Conservation (phyloP, 106 monocot species). For the Allium sativum region DNA sequence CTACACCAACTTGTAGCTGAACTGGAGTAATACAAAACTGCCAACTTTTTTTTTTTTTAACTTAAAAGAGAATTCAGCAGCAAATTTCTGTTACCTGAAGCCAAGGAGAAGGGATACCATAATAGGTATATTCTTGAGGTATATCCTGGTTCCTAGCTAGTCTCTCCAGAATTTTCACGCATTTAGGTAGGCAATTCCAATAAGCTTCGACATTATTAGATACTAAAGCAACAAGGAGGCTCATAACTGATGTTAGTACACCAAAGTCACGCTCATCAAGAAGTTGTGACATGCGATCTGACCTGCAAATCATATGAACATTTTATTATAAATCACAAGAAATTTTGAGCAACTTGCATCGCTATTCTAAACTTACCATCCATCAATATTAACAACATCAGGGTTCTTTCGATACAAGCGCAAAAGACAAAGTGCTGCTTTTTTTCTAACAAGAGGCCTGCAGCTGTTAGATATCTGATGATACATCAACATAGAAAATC, state of each 20-base stretch:
- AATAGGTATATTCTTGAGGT: constrained; percentile 95
- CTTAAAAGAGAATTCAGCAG: no score
- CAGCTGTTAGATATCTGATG: constrained; percentile 87
- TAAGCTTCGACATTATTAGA: constrained; percentile 83
- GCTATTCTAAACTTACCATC: constrained; percentile 44
- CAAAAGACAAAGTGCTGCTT: constrained; percentile 96
- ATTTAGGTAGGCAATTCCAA: constrained; percentile 99
- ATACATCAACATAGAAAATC: not conserved
- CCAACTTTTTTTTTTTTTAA: no score
- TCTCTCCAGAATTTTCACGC: constrained; percentile 86
- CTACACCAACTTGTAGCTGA: no score
- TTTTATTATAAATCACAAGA: constrained; percentile 1
- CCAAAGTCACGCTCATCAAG: constrained; percentile 97
- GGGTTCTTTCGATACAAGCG: constrained; percentile 91
- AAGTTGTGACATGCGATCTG: constrained; percentile 95
- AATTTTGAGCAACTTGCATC: not conserved
- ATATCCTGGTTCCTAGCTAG: constrained; percentile 86
- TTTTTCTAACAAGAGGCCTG: constrained; percentile 93
- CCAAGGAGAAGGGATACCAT: constrained; percentile 99
- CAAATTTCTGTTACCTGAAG: constrained; percentile 51
- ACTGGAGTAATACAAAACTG: no score
- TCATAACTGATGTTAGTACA: constrained; percentile 94
- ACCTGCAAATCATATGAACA: constrained; percentile 35
- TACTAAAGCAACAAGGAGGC: constrained; percentile 92
- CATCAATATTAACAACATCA: constrained; percentile 95